Base-by-base conservation (phyloP, 1,284 basidiomycete genomes). In the Singerocomus rubriflavus region DNA sequence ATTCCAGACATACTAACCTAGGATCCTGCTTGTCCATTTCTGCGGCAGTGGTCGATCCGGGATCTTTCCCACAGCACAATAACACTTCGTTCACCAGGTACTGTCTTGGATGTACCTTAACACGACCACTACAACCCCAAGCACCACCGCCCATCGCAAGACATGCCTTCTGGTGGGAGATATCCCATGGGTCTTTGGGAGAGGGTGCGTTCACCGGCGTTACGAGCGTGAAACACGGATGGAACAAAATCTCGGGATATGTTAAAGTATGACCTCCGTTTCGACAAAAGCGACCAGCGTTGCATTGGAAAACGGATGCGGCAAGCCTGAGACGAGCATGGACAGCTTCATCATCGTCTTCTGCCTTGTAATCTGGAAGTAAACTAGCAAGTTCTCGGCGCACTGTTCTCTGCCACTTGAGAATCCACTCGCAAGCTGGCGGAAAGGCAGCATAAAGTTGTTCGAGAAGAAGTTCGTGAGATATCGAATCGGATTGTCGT, bases 111-210 rank as follows among this genome's bases (percentile, higher is more conserved):
- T 64, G 64, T 13, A 55, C 47, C 32, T 52, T 54, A 47, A 65
- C 50, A 16, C 49, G 53, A 33, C 45, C 48, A 46, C 65, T 64
- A 32, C 72, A 57, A 29, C 48, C 60, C 73, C 73, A 78, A 42
- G 44, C 55, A 21, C 64, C 51, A 16, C 66, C 55, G 5, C 61
- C 69, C 52, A 69, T 62, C 31, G 44, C 32, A 39, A 57, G 54
- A 39, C 48, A 42, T 27, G 57, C 58, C 33, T 63, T 64, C 14
- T 66, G 59, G 26, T 50, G 17, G 32, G 65, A 61, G 7, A 64
- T 58, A 10, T 44, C 29, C 39, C 44, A 14, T 6, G 66, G 61
- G 38, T 68, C 64, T 43, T 44, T 68, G 13, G 41, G 10, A 40
- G 53, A 45, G n/a, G 48, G 36, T 32, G 46, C 52, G 2, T 46